phyloP scores from a whole-genome alignment of 148 eudicot species.

The Salicornia ramosissima region DNA sequence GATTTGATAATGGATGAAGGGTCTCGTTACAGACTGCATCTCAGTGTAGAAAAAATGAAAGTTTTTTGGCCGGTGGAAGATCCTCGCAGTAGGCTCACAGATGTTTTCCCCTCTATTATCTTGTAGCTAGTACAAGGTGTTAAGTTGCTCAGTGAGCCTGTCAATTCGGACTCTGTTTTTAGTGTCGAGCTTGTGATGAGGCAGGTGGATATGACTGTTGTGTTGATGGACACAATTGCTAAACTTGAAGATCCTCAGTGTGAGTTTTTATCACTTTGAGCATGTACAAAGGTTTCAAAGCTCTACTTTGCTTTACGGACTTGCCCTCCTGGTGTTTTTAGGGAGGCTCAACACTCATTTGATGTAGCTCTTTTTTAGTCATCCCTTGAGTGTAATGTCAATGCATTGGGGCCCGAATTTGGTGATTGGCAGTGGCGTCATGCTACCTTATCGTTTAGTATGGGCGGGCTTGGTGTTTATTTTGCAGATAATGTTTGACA shows the following conservation, averaged over 20 bases:
- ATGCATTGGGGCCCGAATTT: not conserved
- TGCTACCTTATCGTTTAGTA: not conserved
- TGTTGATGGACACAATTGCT: too few species aligned
- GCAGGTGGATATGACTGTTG: too few species aligned
- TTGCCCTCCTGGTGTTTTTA: not conserved
- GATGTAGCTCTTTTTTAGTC: not conserved
- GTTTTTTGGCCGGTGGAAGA: not conserved
- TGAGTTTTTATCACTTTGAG: too few species aligned
- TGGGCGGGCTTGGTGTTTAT: conserved; percentile 3
- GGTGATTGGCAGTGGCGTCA: conserved; percentile 2
- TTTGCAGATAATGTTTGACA: not conserved
- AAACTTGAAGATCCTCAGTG: too few species aligned
- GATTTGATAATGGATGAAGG: not conserved
- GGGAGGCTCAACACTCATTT: not conserved
- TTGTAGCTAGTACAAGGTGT: too few species aligned
- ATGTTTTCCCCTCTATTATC: not conserved
- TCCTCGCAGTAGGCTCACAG: not conserved
- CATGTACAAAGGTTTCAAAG: too few species aligned
- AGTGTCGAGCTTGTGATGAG: too few species aligned
- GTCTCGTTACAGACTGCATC: too few species aligned
- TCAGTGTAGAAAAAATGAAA: not conserved
- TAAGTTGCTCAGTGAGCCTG: too few species aligned
- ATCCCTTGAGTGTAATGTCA: not conserved
- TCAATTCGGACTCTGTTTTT: too few species aligned
- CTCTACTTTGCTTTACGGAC: too few species aligned